Base-by-base conservation (phyloP, 352 stramenopile species). In the Phytophthora multivora region DNA sequence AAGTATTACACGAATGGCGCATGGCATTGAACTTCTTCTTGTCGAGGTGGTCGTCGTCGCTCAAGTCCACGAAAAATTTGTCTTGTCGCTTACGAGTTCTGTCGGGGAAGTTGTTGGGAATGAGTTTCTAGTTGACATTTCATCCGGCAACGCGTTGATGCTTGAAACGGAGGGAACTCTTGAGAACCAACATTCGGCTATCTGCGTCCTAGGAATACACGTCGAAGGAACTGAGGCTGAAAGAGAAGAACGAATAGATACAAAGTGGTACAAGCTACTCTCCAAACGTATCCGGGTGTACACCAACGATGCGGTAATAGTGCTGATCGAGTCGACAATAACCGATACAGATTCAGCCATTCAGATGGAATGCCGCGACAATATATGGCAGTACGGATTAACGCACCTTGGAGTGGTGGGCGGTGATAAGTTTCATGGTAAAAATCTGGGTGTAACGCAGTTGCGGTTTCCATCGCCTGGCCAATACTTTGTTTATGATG, bases 231-330 rank as follows among this genome's bases (percentile, higher is more conserved):
- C 13, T 19, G 16, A 25, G 13, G 19, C 15, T 49, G 41, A 60
- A 62, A 61, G 2, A 10, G 41, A 57, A 38, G 30, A 65, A 25
- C 33, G 30, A 6, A 31, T 57, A 28, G 55, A 66, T 36, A 26
- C 19, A 3, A 58, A 42, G 21, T 71, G 62, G 62, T 54, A 58
- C 36, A 61, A 49, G 23, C 28, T 62, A 15, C 19, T 46, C 11
- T 58, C 55, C 11, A 66, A 66, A 36, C 51, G 43, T 18, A 42
- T 66, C 46, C 62, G 62, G 30, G 55, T 71, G 4, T 15, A 62
- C 31, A 66, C 41, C 2, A 13, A 54, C 9, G 49, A 71, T 43
- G 12, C 15, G 11, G 19, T 71, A 30, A 46, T 61, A 35, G 6
- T 62, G 26, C 30, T 71, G 31, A 40, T 66, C 12, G 42, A 66